Base-by-base conservation (phyloP, 495 filamentous ascomycete genomes). In the Hypoxylon subgilvum region DNA sequence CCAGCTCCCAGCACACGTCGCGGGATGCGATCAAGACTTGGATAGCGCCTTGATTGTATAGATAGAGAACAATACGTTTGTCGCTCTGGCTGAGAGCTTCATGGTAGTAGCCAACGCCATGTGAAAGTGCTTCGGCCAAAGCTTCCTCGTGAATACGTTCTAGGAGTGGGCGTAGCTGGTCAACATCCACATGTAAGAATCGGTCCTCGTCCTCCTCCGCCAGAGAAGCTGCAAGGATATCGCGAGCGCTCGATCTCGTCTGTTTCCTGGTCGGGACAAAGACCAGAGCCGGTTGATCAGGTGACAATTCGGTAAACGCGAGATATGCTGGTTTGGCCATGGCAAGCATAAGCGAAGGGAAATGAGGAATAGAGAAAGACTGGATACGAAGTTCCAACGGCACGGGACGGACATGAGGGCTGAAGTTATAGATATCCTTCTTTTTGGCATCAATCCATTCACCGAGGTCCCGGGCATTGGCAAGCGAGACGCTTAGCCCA, bases 361-460 rank as follows among this genome's bases (percentile, higher is more conserved):
- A 97, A 71, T 99, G 94, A 21, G 94, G 94, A 41, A 97, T 94
- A 23, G 87, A 88, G 74, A 90, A 99, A 1, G 91, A 95, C 70
- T 99, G 94, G 41, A 99, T 89, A 66, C 96, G 90, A 27, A 99
- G 85, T 65, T 97, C 94, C 31, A 99, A 73, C 1, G 92, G 92
- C 1, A 96, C 84, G 3, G 90, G 86, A 17, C 94, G 86, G 50
- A 91, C 85, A 65, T 92, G 86, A 2, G 94, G 94, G 65, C 91
- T 96, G 80, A 99, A 99, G 74, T 97, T 99, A 80, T 89, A 97
- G 52, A 96, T 95, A 27, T 91, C 96, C 69, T 99, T 95, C 77
- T 96, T 97, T 54, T 86, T 93, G n/a, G 94, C 95, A 52, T 95
- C 95, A 62, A 97, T 96, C 94, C 94, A 99, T 73, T 97, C 95